phyloP scores from a whole-genome alignment of 495 filamentous ascomycete species.

The Trichocladium antarcticum region DNA sequence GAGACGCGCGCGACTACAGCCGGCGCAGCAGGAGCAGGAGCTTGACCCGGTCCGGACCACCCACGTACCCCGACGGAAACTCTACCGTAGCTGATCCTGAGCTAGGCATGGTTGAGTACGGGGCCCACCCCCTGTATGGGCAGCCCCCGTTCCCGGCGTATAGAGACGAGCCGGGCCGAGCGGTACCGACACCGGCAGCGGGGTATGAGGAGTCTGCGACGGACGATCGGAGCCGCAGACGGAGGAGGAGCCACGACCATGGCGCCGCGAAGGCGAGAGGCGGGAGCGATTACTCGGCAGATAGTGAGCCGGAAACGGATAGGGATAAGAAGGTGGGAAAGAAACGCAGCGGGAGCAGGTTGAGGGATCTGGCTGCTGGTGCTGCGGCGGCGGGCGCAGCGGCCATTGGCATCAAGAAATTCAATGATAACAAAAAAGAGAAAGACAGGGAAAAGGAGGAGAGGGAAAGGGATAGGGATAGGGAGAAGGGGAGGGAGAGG shows the following conservation, averaged over 20 bases:
- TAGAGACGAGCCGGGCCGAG: slow-evolving; percentile 5
- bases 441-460: slow-evolving; percentile 29
- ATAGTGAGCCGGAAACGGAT: slow-evolving; percentile 30
- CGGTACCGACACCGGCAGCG: background rate
- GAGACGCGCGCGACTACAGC: slow-evolving; percentile 14
- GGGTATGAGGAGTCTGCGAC: slow-evolving; percentile 28
- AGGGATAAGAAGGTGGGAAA: slow-evolving; percentile 34
- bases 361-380: slow-evolving; percentile 55
- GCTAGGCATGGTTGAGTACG: slow-evolving; percentile 74
- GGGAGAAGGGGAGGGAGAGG: slow-evolving; percentile 17
- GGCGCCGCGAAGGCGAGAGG: slow-evolving; percentile 13
- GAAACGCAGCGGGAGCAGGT: slow-evolving; percentile 50
- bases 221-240: slow-evolving; percentile 22
- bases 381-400: slow-evolving; percentile 61
- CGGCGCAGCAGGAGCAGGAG: slow-evolving; percentile 45
- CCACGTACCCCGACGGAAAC: slow-evolving; percentile 33
- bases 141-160: slow-evolving; percentile 10
- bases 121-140: slow-evolving; percentile 48
- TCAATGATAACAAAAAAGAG: slow-evolving; percentile 45
- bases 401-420: slow-evolving; percentile 67
- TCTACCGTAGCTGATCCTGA: slow-evolving; percentile 46
- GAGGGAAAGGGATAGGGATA: slow-evolving; percentile 23
- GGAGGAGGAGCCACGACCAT: too few relatives aligned
- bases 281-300: slow-evolving; percentile 17
- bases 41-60: slow-evolving; percentile 42